These are phyloP conservation scores for Zygotorulaspora sp. DNA, from an alignment of 805 yeast genomes.

Conservation along the genomic window DNA sequence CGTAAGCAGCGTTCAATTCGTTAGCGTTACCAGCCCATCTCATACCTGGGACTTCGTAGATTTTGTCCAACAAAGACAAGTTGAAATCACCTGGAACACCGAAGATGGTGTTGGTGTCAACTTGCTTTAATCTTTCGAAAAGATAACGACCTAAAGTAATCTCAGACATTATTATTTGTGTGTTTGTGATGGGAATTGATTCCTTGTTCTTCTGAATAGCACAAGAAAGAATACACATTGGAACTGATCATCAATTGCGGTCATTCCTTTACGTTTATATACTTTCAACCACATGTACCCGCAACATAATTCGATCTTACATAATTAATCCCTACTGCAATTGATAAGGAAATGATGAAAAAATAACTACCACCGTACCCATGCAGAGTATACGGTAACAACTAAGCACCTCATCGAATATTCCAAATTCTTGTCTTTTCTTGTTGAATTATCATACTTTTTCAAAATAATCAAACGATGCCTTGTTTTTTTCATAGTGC, in stretches of 20 bases:
- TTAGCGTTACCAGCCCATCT: constrained; percentile 91
- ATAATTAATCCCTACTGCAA: background rate
- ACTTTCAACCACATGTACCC: constrained; percentile 1
- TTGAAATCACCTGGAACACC: constrained; percentile 85
- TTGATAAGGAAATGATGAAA: background rate
- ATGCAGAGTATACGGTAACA: background rate
- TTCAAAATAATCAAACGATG: constrained; percentile 1
- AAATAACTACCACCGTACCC: background rate
- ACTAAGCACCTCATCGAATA: constrained; percentile 1
- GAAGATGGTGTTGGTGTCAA: constrained; percentile 64
- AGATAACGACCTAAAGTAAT: constrained; percentile 72
- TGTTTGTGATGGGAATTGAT: constrained; percentile 1
- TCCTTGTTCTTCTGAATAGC: background rate
- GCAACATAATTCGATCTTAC: background rate
- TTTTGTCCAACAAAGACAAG: constrained; percentile 63
- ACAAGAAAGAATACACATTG: background rate
- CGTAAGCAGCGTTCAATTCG: constrained; percentile 77
- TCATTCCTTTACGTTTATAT: constrained; percentile 1
- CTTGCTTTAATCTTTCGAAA: constrained; percentile 73
- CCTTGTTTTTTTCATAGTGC: background rate
- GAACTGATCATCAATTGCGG: background rate
- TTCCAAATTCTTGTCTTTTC: constrained; percentile 3
- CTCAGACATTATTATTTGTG: constrained; percentile 32
- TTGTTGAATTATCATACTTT: constrained; percentile 1
- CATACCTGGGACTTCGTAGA: constrained; percentile 68